Evolutionary conservation across 108 stramenopile genomes (phyloP), one percentile per base, ranked within the genome.

Genomic region (Discostella pseudostelligera): DNA sequence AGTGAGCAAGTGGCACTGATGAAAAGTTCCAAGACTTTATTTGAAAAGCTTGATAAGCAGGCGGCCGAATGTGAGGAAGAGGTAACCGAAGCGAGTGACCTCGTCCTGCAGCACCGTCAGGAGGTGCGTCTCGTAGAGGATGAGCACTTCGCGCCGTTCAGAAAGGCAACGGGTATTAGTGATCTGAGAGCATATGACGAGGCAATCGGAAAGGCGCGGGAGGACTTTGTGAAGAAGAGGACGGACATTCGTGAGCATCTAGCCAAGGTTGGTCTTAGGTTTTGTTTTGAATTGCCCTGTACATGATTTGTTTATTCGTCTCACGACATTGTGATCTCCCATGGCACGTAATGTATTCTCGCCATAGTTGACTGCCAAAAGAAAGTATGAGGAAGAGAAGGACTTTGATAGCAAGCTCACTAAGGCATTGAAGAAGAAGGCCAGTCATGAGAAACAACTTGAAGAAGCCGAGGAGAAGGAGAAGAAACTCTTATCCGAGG

Each of bases 161-260:
- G 90, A 11, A 82, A 88, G 42, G 74, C 65, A 21, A 94, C 93
- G 24, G 93, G 92, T n/a, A 63, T 94, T 37, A 64, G 51, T 17
- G 92, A 96, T 64, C 69, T 94, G 60, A 73, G 90, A 28, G 85
- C 89, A 20, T 93, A 89, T 72, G 96, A 93, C 44, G 83, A 85
- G 47, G 85, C 87, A n/a, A 84, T 89, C 13, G 85, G 84, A 7
- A 84, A 91, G 68, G 73, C 72, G 37, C 84, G 93, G 3, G 88
- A 94, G 24, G 91, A 90, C 26, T 90, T 89, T 66, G 68, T 86
- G 64, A 79, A 80, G 37, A 89, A 87, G 65, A 81, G 88, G 29
- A 76, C 84, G 17, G 65, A 67, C 22, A 65, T 95, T 24, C 70
- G 81, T 35, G 89, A 95, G 60, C 88, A 90, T 59, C 81, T 87